Conservation (phyloP, 2,329 filamentous ascomycete genomes). For the Cordyceps sp. region DNA sequence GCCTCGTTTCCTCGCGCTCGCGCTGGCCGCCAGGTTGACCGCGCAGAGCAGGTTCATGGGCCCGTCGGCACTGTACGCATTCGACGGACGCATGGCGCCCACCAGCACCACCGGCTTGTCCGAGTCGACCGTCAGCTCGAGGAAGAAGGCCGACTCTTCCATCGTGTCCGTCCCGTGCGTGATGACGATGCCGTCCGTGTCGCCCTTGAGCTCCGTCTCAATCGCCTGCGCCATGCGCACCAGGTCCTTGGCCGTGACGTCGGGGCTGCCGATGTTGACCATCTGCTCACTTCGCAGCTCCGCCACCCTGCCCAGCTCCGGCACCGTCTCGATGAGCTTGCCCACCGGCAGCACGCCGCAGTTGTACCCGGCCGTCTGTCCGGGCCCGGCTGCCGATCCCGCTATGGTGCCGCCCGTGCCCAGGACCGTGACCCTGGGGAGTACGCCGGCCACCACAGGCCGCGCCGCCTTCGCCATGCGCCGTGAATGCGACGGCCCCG, state of each 20-base stretch:
- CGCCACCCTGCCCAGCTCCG: slow-evolving; percentile 33
- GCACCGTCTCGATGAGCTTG: slow-evolving; percentile 35
- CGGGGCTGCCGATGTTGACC: slow-evolving; percentile 27
- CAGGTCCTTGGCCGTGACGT: slow-evolving; percentile 30
- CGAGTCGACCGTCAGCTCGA: slow-evolving; percentile 38
- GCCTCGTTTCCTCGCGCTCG: slow-evolving; percentile 29
- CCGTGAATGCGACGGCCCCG: too few species aligned
- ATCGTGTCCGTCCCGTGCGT: slow-evolving; percentile 51
- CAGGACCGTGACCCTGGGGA: slow-evolving; percentile 38
- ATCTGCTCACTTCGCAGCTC: slow-evolving; percentile 37
- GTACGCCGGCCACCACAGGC: too few species aligned
- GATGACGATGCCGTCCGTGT: slow-evolving; percentile 33
- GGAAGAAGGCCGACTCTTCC: slow-evolving; percentile 47
- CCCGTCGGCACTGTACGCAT: slow-evolving; percentile 44
- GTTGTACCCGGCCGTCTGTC: slow-evolving; percentile 26
- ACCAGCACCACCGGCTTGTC: slow-evolving; percentile 43
- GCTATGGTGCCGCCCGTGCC: slow-evolving; percentile 44
- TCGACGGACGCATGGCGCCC: slow-evolving; percentile 46
- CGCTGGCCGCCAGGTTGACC: slow-evolving; percentile 34
- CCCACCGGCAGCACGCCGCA: slow-evolving; percentile 28
- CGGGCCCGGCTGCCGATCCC: slow-evolving; percentile 27
- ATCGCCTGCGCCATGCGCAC: slow-evolving; percentile 30
- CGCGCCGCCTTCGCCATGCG: too few species aligned
- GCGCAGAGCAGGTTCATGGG: slow-evolving; percentile 45
- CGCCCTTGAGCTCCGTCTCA: slow-evolving; percentile 26